Evolutionary conservation across 768 basidiomycete genomes (phyloP), one percentile per base, ranked within the genome.

Genomic region (Thelephora aurantiotincta): DNA sequence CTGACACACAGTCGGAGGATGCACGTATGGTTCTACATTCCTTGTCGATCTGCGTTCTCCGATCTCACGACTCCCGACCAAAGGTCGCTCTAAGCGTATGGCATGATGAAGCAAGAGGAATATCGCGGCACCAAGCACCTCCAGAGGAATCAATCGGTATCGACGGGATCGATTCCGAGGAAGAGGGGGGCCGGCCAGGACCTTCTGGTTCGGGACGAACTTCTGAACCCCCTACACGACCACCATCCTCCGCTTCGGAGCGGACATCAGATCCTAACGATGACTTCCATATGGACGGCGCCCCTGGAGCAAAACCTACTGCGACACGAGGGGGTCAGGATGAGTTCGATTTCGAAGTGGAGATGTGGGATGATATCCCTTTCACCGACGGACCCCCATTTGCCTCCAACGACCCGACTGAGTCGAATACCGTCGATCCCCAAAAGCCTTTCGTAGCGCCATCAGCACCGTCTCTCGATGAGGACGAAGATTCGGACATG

Each of bases 1-100:
- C 62, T 96, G 11, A 96, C 89, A 58, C 85, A 86, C 54, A 81
- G 85, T 5, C 78, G 78, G 45, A 75, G 85, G 12, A 85, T 97
- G 81, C 74, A 83, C 64, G 94, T 96, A 58, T 51, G 77, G 5
- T 13, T 14, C 5, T 30, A 13, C 36, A 30, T 36, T 42, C n/a
- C 9, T 13, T 18, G 19, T 14, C 13, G 35, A 41, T 50, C 33
- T 16, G 19, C 38, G 12, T 5, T 18, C 41, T 36, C 35, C 26
- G 50, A 26, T 45, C 50, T 54, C 20, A 51, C 26, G 3, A 13
- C 43, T 43, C 46, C 35, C 23, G 37, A 7, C 19, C 33, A 5
- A 50, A 87, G 85, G 78, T 80, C 20, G 70, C 77, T 16, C 59
- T 89, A 19, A 75, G 80, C n/a, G 76, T 79, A 16, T 91, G 85